Evolutionary conservation across 768 basidiomycete species (phyloP), one percentile per base, ranked within the genome.

Genomic region (Paxillus ammoniavirescens): DNA sequence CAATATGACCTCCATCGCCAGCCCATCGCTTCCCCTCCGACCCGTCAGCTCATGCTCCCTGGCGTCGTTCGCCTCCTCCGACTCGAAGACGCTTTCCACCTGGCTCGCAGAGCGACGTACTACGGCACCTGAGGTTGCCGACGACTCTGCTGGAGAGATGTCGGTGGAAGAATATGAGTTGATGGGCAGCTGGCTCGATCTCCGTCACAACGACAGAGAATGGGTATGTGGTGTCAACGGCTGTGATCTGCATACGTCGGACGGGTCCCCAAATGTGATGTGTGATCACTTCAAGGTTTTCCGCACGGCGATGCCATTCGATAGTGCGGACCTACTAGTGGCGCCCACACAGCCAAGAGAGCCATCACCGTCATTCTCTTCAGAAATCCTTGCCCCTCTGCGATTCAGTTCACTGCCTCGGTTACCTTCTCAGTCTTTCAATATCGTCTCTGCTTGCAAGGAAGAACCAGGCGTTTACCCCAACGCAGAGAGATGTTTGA

Each of bases 121-220:
- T 9, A 54, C 65, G 43, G 67, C 67, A 43, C 48, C 63, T 28
- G 65, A 69, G 30, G 55, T 58, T 50, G 66, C 65, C 21, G 57
- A 64, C 23, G 62, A 68, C 10, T 50, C 59, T 31, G 61, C 57
- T 7, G 61, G 62, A 28, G 66, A 68, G 45, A 74, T 80, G 66
- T 68, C 72, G n/a, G 57, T 80, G 37, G 77, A 73, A 46, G 74
- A 80, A 38, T 80, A 82, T 52, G 80, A 82, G 55, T 65, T 68
- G 35, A 62, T 57, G 49, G 80, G 80, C 2, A 81, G 80, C 54
- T 81, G 80, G 80, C 67, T 72, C 26, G 68, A 71, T 55, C 54
- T 62, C 17, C 50, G 55, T 42, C 56, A 45, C 12, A 44, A 53
- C n/a, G 57, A 60, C 35, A 56, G 51, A 15, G 67, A 57, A 40